Percentiles rank a stretch among this genome's conserved stretches.
phyloP scores from a whole-genome alignment of 352 stramenopile genomes.

The Pythium brassicae region DNA sequence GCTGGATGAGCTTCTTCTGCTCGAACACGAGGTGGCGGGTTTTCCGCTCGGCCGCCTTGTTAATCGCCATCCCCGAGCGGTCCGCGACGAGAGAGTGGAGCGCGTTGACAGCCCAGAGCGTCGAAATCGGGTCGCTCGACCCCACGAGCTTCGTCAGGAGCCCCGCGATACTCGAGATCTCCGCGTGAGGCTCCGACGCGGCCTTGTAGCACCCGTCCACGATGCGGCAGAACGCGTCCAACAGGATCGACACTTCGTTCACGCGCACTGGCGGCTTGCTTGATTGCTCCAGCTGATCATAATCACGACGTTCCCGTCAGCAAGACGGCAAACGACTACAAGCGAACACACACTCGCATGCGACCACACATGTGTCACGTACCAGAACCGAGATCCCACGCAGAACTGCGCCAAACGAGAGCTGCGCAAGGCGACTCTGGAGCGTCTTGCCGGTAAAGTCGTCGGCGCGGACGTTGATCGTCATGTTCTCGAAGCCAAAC shows the following conservation, averaged over 20 bases:
- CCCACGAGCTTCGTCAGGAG: slow-evolving; percentile 42
- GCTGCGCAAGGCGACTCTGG: slow-evolving; percentile 42
- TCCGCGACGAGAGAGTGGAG: slow-evolving; percentile 63
- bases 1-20: slow-evolving; percentile 55
- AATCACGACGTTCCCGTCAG: slow-evolving; percentile 1
- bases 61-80: slow-evolving; percentile 30
- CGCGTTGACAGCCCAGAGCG: slow-evolving; percentile 52
- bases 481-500: slow-evolving; percentile 72
- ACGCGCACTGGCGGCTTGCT: slow-evolving; percentile 57
- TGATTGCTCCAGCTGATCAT: slow-evolving; percentile 50
- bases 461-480: slow-evolving; percentile 57
- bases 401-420: slow-evolving; percentile 52
- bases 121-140: slow-evolving; percentile 46
- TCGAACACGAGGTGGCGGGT: slow-evolving; percentile 60
- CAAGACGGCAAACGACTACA: background rate
- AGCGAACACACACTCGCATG: background rate
- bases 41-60: slow-evolving; percentile 46
- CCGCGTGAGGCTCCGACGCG: slow-evolving; percentile 37
- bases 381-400: slow-evolving; percentile 59
- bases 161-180: slow-evolving; percentile 33
- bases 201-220: slow-evolving; percentile 73
- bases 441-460: slow-evolving; percentile 52
- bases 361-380: no score
- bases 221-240: slow-evolving; percentile 68
- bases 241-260: slow-evolving; percentile 60